Base-by-base conservation (phyloP, 2,329 filamentous ascomycete genomes). In the Penicillium sp. region DNA sequence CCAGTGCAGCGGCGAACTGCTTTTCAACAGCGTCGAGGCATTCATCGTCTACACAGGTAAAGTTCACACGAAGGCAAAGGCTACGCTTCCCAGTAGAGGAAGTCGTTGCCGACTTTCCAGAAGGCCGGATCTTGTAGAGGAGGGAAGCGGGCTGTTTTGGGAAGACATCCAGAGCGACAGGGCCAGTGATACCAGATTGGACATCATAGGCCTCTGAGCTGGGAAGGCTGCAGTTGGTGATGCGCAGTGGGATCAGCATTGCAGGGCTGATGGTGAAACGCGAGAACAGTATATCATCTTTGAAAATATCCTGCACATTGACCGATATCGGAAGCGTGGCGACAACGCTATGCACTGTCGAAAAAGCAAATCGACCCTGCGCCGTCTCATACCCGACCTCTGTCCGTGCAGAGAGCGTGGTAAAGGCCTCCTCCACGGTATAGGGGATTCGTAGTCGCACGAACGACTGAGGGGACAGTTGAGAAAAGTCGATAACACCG, bases 251-350 rank as follows among this genome's bases (percentile, higher is more conserved):
- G 24, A 87, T 86, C 20, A 83, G 70, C 49, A 81, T 90, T 1
- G 90, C 88, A 0, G 92, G 91, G 10, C 90, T 91, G 46, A 99
- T 87, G 12, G 90, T 96, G 69, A 99, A 99, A 8, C 88, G 87
- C 0, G 92, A 97, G 66, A 94, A 94, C 0, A 97, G 79, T 0
- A 84, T 81, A 7, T 85, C 77, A 56, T 90, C 85, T 68, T 96
- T 96, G 78, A 97, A 97, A 23, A 95, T 84, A 62, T 99, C 94
- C 64, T 97, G 92, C 5, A 99, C 94, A 59, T 97, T 97, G 56
- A 99, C 94, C 3, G 93, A 92, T 3, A 99, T 80, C 0, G 91
- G 90, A 4, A 99, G 78, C 1, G 88, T 82, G 1, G 94, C 87
- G 2, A 86, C 82, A 17, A 95, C 79, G 3, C 80, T 83, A 17